phyloP scores from a whole-genome alignment of 2,329 filamentous ascomycete species.

The Aspergillus transmontanensis region DNA sequence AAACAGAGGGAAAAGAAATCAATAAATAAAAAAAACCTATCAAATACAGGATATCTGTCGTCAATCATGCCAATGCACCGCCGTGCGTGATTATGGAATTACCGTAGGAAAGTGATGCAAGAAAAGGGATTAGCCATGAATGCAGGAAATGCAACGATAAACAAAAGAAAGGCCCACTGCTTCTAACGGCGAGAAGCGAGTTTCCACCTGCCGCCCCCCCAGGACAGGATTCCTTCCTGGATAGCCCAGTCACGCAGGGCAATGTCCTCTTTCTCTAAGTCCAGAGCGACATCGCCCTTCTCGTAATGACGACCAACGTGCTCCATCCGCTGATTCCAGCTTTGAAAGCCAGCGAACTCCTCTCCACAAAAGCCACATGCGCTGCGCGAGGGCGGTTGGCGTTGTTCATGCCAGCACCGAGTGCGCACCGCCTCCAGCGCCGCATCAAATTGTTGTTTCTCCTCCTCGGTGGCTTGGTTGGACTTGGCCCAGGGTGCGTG shows the following conservation, averaged over 20 bases:
- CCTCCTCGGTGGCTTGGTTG: conserved; percentile 35
- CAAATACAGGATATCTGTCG: not conserved
- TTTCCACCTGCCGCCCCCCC: not conserved
- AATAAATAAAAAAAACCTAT: not conserved
- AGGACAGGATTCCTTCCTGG: not conserved
- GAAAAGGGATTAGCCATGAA: not conserved
- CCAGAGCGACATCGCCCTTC: not conserved
- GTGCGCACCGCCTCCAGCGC: conserved; percentile 59
- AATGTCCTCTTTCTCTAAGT: not conserved
- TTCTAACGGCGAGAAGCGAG: not conserved
- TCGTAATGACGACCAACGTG: conserved; percentile 5
- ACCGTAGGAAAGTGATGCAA: not conserved
- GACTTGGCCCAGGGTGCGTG: conserved; percentile 65
- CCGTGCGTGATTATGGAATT: not conserved
- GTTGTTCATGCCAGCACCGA: conserved; percentile 62
- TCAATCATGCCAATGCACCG: not conserved
- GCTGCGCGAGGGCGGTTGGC: conserved; percentile 64
- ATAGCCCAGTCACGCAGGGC: conserved; percentile 1
- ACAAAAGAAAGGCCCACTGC: not conserved
- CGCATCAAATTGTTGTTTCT: conserved; percentile 49
- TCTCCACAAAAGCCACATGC: conserved; percentile 61
- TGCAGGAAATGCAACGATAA: not conserved
- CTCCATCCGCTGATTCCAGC: conserved; percentile 5
- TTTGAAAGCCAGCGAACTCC: not conserved
- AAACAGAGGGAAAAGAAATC: not conserved